A percentile compares a stretch with the other conserved stretches of the same genome.
phyloP scores from a whole-genome alignment of 176 grass and related monocot species.

The Hordeum marinum region DNA sequence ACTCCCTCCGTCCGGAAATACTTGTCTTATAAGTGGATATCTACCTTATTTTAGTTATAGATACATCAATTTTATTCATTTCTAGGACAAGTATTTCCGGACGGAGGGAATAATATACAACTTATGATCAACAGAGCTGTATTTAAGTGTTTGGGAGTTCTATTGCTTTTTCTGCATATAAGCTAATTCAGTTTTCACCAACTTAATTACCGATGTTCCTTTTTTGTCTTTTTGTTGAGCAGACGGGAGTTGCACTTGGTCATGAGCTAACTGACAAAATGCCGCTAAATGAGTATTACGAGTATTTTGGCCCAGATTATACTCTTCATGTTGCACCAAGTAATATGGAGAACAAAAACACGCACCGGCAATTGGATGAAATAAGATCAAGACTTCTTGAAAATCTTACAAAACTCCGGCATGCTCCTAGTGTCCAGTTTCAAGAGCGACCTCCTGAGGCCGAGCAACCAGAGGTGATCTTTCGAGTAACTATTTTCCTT shows the following conservation, averaged over 20 bases:
- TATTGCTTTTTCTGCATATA: conserved; percentile 12
- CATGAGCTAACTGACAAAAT: conserved; percentile 85
- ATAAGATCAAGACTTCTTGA: conserved; percentile 89
- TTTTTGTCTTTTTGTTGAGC: conserved; percentile 20
- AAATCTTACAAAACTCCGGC: conserved; percentile 82
- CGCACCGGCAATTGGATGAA: conserved; percentile 65
- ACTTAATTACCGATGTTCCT: not conserved
- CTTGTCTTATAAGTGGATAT: no score
- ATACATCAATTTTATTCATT: no score
- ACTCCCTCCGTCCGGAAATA: no score
- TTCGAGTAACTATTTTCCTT: not conserved
- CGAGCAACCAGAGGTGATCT: conserved; percentile 74
- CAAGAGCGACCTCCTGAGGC: conserved; percentile 93
- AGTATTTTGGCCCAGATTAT: conserved; percentile 85
- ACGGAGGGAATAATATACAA: no score
- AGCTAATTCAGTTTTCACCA: not conserved
- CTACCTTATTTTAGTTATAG: no score
- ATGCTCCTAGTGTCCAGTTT: conserved; percentile 98
- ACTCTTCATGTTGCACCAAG: conserved; percentile 68
- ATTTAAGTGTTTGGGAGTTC: not conserved
- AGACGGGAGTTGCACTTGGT: conserved; percentile 90
- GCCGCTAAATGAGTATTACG: conserved; percentile 69
- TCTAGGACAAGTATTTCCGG: no score
- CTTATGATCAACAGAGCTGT: not conserved
- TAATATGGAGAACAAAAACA: conserved; percentile 96